Base-by-base conservation (phyloP, 2,329 filamentous ascomycete genomes). In the Parafenestella ontariensis region DNA sequence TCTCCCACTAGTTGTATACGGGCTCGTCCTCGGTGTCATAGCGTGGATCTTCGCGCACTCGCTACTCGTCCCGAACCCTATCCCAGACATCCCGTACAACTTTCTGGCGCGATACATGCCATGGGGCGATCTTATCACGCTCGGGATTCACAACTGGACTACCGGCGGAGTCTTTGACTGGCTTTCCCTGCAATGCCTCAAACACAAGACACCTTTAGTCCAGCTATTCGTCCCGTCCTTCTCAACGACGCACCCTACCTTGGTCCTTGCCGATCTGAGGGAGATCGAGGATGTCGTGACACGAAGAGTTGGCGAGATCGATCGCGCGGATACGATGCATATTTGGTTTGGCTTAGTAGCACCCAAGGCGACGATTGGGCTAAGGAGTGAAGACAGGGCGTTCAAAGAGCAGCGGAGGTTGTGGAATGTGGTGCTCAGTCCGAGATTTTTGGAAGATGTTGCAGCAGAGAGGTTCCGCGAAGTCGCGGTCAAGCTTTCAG, bases 191-290 rank as follows among this genome's bases (percentile, higher is more conserved):
- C 52, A 55, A 31, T 50, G 47, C n/a, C 37, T 55, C 17, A 28
- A 44, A 7, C 36, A 50, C 15, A 46, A 34, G n/a, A 47, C 52
- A 21, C 37, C 52, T 13, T 20, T 55, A 2, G 24, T 51, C 8
- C 52, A 55, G 31, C 15, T 49, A 11, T 55, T 55, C 37, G 28
- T 55, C 4, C 52, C 52, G n/a, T 51, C 52, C 5, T 46, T 50
- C 17, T 55, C 52, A 15, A 55, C 52, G 5, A 51, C 43, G 3
- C 52, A 44, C 24, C 47, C 52, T 9, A 49, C 47, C 1, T 18
- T 55, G 5, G 36, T 51, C 17, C 29, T 55, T 4, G 47, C 52
- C 7, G 52, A 55, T 20, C 23, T 55, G 2, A 20, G 43, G 7
- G 52, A 47, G 20, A 51, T 55, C 18, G 47, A 55, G 29, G 52